Evolutionary conservation across 306 rosid genomes (phyloP).

Genomic region (Pachyrhizus erosus): DNA sequence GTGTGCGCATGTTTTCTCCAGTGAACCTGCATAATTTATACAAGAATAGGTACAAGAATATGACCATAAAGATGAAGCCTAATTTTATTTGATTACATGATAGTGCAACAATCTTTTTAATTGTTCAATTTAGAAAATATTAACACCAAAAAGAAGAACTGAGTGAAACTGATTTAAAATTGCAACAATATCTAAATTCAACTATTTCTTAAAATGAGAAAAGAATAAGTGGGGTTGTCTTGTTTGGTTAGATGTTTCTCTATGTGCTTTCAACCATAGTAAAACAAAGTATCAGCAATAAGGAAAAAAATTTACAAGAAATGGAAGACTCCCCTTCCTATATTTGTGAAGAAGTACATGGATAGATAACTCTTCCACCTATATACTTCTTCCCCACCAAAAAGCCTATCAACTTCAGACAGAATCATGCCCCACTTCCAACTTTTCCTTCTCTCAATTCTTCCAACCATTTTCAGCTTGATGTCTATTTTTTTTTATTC

Average conservation of each 20-base stretch:
- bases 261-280: background rate
- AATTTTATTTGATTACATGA: background rate
- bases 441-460: background rate
- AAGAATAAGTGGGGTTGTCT: background rate
- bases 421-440: background rate
- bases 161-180: background rate
- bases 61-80: background rate
- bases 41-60: background rate
- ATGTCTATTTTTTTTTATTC: background rate
- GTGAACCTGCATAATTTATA: background rate
- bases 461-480: background rate
- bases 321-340: background rate
- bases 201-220: background rate
- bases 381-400: background rate
- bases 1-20: background rate
- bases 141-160: background rate
- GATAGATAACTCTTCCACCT: background rate
- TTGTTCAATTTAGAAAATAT: background rate
- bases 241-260: background rate
- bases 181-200: background rate
- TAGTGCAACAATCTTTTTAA: background rate
- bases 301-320: background rate
- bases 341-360: constrained; percentile 1
- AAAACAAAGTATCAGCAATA: background rate
- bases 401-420: background rate